Base-by-base conservation (phyloP, 768 basidiomycete genomes). In the Guyanaporus albipodus region DNA sequence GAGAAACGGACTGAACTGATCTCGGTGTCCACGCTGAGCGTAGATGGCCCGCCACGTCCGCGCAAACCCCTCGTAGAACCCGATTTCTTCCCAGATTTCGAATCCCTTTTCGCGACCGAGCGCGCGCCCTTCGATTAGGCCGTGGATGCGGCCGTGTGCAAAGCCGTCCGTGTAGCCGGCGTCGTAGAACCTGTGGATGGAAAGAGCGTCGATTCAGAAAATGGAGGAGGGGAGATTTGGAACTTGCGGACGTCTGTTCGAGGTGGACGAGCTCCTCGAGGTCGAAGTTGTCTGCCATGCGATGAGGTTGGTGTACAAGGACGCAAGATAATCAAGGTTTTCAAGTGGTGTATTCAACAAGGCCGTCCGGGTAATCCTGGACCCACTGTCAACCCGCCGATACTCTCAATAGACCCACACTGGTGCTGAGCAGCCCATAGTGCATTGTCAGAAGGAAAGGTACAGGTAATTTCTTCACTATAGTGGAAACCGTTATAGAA, bases 21-120 rank as follows among this genome's bases (percentile, higher is more conserved):
- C 32, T 17, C 21, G 32, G 6, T 14, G 40, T 28, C 31, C 19
- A 9, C 74, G 71, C 42, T 66, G 67, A 18, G 66, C 56, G 33
- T 71, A 70, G 43, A 88, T 67, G 2, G 72, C 71, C 49, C 70
- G 64, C 89, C 90, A 96, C 45, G 82, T 77, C 44, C 58, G 51
- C 3, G 91, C 91, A 56, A 87, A 86, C 6, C 93, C 95, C 57
- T 94, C 79, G 63, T 94, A 94, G 58, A 85, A 97, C 2, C 90
- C 93, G 11, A 99, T 77, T 65, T 99, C 95, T 65, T 97, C 94
- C 92, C 93, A 97, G 68, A 96, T 83, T 67, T 95, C 93, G 64
- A 84, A 97, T 0, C 88, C 90, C 56, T 95, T 93, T 56, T 91
- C 86, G 44, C 83, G 76, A 2, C 93, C 95, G 15, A 97, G 75